Evolutionary conservation across 2,329 filamentous ascomycete species (phyloP).

Genomic region (Colletotrichum camelliae): DNA sequence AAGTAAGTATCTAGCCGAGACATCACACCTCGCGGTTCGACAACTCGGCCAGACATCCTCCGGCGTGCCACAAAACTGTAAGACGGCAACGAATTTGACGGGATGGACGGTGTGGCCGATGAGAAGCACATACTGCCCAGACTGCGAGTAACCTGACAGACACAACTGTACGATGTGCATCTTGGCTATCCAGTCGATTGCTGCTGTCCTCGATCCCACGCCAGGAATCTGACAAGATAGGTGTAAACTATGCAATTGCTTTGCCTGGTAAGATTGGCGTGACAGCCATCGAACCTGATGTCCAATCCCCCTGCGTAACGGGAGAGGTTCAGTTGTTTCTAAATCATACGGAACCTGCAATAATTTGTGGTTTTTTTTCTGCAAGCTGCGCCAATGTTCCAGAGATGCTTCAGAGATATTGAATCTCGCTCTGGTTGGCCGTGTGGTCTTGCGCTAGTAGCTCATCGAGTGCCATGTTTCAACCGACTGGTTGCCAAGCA

Average conservation of each 20-base stretch:
- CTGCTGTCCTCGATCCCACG: background rate
- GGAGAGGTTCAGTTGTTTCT: background rate
- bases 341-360: background rate
- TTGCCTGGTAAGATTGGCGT: background rate
- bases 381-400: constrained; percentile 1
- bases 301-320: background rate
- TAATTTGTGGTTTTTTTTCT: background rate
- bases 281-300: background rate
- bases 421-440: background rate
- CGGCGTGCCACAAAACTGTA: background rate
- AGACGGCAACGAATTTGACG: background rate
- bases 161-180: background rate
- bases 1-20: constrained; percentile 2
- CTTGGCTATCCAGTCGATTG: background rate
- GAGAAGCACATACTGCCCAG: background rate
- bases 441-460: background rate
- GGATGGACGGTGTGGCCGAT: background rate
- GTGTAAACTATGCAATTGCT: background rate
- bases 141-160: background rate
- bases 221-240: background rate
- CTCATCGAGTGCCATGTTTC: constrained; percentile 3
- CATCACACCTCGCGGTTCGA: background rate
- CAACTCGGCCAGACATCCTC: background rate
- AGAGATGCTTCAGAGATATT: constrained; percentile 7
- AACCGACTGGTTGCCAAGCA: background rate